phyloP scores from a whole-genome alignment of 805 yeast genomes.

The Middelhovenomyces tepae region DNA sequence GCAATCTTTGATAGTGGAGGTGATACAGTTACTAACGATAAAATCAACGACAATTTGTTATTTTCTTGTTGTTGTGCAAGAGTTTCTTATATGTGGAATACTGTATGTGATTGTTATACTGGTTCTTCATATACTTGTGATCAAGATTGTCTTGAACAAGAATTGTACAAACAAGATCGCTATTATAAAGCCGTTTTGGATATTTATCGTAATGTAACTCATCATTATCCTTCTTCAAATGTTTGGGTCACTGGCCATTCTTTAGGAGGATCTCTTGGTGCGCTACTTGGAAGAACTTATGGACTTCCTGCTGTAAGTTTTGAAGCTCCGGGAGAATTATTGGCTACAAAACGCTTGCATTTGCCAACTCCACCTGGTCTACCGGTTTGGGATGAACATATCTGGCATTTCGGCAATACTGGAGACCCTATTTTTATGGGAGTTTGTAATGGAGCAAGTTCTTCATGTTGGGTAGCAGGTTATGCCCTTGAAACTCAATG shows the following conservation, averaged over 20 bases:
- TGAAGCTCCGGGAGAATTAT: conserved; percentile 86
- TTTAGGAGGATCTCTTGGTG: conserved; percentile 79
- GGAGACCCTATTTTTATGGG: conserved; percentile 98
- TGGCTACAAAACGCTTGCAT: conserved; percentile 78
- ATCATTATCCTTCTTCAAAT: conserved; percentile 56
- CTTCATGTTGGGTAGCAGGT: conserved; percentile 83
- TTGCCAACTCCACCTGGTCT: conserved; percentile 90
- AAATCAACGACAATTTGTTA: conserved; percentile 74
- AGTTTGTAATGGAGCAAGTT: conserved; percentile 87
- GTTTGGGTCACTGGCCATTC: conserved; percentile 96
- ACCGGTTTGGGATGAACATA: conserved; percentile 65
- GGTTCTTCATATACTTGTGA: conserved; percentile 74
- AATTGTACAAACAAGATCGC: conserved; percentile 62
- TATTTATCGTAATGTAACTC: conserved; percentile 62
- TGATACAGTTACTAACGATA: conserved; percentile 76
- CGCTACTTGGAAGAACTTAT: conserved; percentile 76
- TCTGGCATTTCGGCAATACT: conserved; percentile 94
- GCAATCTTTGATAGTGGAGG: conserved; percentile 45
- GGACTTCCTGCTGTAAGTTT: conserved; percentile 86
- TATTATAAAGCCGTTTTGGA: conserved; percentile 76
- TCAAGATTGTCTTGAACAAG: conserved; percentile 75
- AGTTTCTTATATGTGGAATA: conserved; percentile 81
- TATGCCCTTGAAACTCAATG: conserved; percentile 96
- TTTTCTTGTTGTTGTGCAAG: conserved; percentile 97
- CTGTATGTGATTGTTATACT: conserved; percentile 90